A percentile compares a stretch with the other conserved stretches of the same genome.
Evolutionary conservation across 345 rosid genomes (phyloP).

Genomic region (Laguncularia racemosa): DNA sequence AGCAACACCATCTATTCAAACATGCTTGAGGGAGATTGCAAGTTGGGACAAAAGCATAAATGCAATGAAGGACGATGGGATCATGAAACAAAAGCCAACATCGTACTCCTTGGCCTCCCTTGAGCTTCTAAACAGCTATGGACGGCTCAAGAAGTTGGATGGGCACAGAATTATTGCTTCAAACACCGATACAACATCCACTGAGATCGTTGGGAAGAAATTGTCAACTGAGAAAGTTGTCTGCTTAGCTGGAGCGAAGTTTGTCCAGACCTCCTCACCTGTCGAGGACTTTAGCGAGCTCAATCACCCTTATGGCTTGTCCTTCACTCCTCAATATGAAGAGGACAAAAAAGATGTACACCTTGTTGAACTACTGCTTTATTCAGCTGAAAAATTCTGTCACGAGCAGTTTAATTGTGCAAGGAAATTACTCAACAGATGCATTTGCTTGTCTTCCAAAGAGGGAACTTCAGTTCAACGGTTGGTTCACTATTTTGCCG

Average conservation of each 20-base stretch:
- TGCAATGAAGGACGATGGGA: too few relatives aligned
- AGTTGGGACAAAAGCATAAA: too few relatives aligned
- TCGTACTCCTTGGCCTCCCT: conserved; percentile 1
- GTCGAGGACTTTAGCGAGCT: conserved; percentile 6
- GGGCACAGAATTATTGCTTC: conserved; percentile 10
- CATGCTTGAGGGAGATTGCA: too few relatives aligned
- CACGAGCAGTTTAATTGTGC: conserved; percentile 34
- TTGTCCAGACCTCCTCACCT: conserved; percentile 21
- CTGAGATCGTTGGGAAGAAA: not conserved
- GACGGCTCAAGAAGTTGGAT: conserved; percentile 10
- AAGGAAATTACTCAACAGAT: conserved; percentile 27
- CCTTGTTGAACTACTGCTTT: conserved; percentile 32
- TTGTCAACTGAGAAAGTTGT: conserved; percentile 34
- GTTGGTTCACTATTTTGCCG: conserved; percentile 29
- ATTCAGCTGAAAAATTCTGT: conserved; percentile 36
- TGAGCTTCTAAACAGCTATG: conserved; percentile 4
- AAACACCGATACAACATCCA: not conserved
- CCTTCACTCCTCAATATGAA: conserved; percentile 21
- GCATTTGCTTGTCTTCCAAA: conserved; percentile 18
- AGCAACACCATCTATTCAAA: too few relatives aligned
- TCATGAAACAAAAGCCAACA: not conserved
- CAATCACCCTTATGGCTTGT: conserved; percentile 14
- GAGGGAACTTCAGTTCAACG: conserved; percentile 38
- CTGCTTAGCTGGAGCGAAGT: conserved; percentile 40
- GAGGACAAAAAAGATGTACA: conserved; percentile 30